Percentiles rank a stretch among this genome's conserved stretches.
phyloP scores from a whole-genome alignment of 192 early-diverging fungal species.

The Coemansia sp. region DNA sequence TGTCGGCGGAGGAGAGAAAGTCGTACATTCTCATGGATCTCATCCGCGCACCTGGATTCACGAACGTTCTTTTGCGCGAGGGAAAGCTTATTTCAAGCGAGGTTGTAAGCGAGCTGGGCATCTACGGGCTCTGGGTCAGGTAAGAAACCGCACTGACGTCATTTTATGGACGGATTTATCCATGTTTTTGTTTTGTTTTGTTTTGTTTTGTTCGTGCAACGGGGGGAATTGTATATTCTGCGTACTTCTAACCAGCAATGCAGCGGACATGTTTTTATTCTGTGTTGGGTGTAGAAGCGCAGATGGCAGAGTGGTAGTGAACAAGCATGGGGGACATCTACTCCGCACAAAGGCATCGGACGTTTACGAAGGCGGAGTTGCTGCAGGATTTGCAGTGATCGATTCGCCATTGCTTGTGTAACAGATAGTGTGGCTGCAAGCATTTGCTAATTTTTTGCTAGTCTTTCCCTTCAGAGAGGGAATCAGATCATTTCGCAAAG shows the following conservation, averaged over 20 bases:
- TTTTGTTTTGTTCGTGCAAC: not conserved
- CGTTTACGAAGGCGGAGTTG: slow-evolving; percentile 93
- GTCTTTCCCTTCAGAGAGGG: too few relatives aligned
- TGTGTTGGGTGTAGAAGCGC: slow-evolving; percentile 55
- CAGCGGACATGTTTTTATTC: not conserved
- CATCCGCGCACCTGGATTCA: slow-evolving; percentile 74
- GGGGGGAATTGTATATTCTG: not conserved
- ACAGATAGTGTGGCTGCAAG: too few relatives aligned
- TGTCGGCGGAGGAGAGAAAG: slow-evolving; percentile 67
- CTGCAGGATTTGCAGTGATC: slow-evolving; percentile 92
- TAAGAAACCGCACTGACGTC: slow-evolving; percentile 29
- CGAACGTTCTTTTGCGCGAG: slow-evolving; percentile 74
- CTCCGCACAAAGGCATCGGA: slow-evolving; percentile 85
- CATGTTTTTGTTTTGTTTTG: not conserved
- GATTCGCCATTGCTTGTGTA: slow-evolving; percentile 78
- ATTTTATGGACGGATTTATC: not conserved
- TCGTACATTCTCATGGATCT: slow-evolving; percentile 97
- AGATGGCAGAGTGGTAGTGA: slow-evolving; percentile 54
- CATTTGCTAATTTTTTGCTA: too few relatives aligned
- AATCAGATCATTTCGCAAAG: too few relatives aligned
- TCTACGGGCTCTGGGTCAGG: slow-evolving; percentile 90
- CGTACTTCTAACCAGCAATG: not conserved
- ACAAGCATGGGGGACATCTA: slow-evolving; percentile 84
- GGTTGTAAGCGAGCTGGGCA: slow-evolving; percentile 90
- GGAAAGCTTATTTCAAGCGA: slow-evolving; percentile 69